These are phyloP conservation scores for Cavenderia fasciculata DNA, from an alignment of 78 protist species.

Conservation along the genomic window DNA sequence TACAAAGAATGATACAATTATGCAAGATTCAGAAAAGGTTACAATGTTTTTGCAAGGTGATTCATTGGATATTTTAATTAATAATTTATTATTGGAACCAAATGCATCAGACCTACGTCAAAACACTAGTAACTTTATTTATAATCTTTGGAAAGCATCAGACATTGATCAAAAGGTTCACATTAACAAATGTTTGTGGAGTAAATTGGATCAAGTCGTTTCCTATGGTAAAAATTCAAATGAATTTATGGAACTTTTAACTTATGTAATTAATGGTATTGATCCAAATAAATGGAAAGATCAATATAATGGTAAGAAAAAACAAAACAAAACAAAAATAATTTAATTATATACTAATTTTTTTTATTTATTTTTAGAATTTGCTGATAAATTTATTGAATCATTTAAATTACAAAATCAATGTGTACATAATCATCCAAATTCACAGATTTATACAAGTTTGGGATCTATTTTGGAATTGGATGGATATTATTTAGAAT, in stretches of 20 bases:
- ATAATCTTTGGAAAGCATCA: conserved; percentile 40
- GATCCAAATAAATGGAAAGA: conserved; percentile 46
- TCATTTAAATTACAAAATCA: conserved; percentile 33
- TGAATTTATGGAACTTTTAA: conserved; percentile 73
- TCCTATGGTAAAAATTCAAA: conserved; percentile 74
- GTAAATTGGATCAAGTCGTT: conserved; percentile 18
- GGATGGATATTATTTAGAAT: conserved; percentile 88
- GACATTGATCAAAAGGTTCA: conserved; percentile 27
- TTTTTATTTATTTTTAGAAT: conserved; percentile 12
- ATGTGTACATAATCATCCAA: conserved; percentile 80
- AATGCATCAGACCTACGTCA: conserved; percentile 30
- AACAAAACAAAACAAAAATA: background rate
- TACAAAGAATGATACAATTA: too few relatives aligned
- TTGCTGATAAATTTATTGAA: conserved; percentile 12
- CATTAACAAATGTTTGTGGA: conserved; percentile 51
- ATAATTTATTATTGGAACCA: conserved; percentile 46
- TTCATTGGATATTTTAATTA: conserved; percentile 11
- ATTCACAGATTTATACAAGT: conserved; percentile 75
- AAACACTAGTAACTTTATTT: conserved; percentile 37
- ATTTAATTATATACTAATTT: background rate
- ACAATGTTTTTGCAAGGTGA: conserved; percentile 35
- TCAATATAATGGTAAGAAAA: conserved; percentile 32
- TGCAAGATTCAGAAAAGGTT: conserved; percentile 4
- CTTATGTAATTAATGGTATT: conserved; percentile 39
- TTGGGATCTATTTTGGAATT: conserved; percentile 63